Base-by-base conservation (phyloP, 495 filamentous ascomycete species). In the Articulospora tetracladia region DNA sequence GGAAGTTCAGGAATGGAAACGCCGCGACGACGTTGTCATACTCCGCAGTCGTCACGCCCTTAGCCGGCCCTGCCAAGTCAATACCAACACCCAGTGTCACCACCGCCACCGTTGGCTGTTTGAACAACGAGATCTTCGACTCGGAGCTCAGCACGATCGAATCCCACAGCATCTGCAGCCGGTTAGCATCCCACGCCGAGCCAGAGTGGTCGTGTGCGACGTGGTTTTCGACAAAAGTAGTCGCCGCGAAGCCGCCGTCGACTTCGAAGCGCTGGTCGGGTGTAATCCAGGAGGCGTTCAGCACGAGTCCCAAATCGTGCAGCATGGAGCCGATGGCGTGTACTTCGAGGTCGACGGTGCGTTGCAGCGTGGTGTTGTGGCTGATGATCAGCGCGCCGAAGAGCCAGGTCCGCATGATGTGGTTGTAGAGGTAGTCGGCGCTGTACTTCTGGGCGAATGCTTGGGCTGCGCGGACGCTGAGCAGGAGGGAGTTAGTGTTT, bases 121-220 rank as follows among this genome's bases (percentile, higher is more conserved):
- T 79, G 64, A 71, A 73, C 62, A 66, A 52, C 36, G 58, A 68
- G 50, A 77, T 69, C 41, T 59, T 66, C 22, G 65, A 57, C 55
- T 69, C 69, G 41, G 71, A 72, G 65, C 77, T 76, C 30, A 78
- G 68, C 25, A 75, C 70, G 48, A 77, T 73, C 34, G 66, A 64
- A 47, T 79, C 75, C 65, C 67, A 77, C n/a, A 78, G 71, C 1
- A 77, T 62, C 67, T 77, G 75, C 17, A 73, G 55, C 12, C 74
- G 66, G 59, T 73, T 65, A 2, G 65, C 65, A 61, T 74, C 69
- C 73, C 73, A 77, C 46, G 65, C 65, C 26, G 57, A 54, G 32
- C 46, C 60, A 13, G 56, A 23, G 4, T 63, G 61, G 54, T 73
- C 67, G 28, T 60, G 24, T 13, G 52, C 53, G 55, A 77, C 23